Conservation (phyloP, 2,329 filamentous ascomycete species). For the Aspergillus bombycis region DNA sequence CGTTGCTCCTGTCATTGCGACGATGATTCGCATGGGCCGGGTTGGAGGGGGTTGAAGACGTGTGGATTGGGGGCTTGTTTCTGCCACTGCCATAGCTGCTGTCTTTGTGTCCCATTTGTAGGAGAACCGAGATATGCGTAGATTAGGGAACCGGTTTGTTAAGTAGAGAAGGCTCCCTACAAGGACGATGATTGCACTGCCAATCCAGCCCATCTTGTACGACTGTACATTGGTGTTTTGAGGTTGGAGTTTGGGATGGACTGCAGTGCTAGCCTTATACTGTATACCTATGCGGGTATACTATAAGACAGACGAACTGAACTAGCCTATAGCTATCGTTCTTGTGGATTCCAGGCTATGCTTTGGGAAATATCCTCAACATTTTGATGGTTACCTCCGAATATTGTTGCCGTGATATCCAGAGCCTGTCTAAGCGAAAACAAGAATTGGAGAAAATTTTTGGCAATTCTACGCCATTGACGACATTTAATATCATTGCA, state of each 20-base stretch:
- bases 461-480: not conserved
- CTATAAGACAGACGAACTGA: not conserved
- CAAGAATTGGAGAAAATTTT: not conserved
- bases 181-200: not conserved
- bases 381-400: not conserved
- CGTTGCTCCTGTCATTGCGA: slow-evolving; percentile 54
- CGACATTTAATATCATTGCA: not conserved
- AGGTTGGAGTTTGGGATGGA: not conserved
- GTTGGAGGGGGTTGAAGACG: not conserved
- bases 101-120: not conserved
- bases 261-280: not conserved
- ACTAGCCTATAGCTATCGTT: not conserved
- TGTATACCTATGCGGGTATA: not conserved
- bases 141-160: not conserved
- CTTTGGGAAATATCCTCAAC: not conserved
- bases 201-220: not conserved
- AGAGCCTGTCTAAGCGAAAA: not conserved
- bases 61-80: not conserved
- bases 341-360: not conserved
- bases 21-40: slow-evolving; percentile 23
- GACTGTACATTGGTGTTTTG: not conserved
- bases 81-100: not conserved
- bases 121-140: not conserved
- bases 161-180: not conserved
- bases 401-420: not conserved